phyloP scores from a whole-genome alignment of 2,329 filamentous ascomycete genomes.

The Colletotrichum sansevieriae region DNA sequence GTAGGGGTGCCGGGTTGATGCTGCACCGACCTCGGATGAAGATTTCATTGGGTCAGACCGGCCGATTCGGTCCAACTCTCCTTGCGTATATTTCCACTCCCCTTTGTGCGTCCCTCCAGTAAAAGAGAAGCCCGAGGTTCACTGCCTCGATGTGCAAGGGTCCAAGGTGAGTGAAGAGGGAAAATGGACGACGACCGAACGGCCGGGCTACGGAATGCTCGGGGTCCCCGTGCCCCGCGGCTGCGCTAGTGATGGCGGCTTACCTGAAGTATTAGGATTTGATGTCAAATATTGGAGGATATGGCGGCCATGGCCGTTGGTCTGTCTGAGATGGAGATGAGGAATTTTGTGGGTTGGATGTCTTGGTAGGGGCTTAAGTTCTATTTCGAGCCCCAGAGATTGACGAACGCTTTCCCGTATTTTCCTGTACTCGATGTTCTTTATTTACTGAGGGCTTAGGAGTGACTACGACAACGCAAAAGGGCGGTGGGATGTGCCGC shows the following conservation, averaged over 20 bases:
- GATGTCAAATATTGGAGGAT: constrained; percentile 2
- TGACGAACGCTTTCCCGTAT: constrained; percentile 14
- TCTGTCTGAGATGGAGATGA: too few species aligned
- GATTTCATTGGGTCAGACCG: background rate
- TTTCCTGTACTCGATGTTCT: constrained; percentile 9
- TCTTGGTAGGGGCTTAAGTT: constrained; percentile 9
- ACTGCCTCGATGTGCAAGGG: background rate
- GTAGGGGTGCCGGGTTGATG: constrained; percentile 11
- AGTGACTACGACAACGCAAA: background rate
- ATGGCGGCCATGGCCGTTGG: background rate
- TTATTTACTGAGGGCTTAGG: background rate
- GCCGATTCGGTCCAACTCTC: too few species aligned
- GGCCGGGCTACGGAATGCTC: constrained; percentile 28
- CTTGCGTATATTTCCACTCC: too few species aligned
- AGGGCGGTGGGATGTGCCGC: background rate
- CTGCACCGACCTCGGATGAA: background rate
- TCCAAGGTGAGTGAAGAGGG: constrained; percentile 12
- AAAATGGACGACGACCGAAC: constrained; percentile 24
- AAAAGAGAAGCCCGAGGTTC: background rate
- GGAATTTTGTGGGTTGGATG: background rate
- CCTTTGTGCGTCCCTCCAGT: background rate
- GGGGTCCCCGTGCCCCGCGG: constrained; percentile 31
- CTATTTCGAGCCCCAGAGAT: constrained; percentile 10
- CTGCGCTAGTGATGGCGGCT: constrained; percentile 15
- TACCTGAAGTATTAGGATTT: background rate